Evolutionary conservation across 202 grass and related monocot genomes (phyloP), one percentile per base, ranked within the genome.

Genomic region (Carex sylvatica): DNA sequence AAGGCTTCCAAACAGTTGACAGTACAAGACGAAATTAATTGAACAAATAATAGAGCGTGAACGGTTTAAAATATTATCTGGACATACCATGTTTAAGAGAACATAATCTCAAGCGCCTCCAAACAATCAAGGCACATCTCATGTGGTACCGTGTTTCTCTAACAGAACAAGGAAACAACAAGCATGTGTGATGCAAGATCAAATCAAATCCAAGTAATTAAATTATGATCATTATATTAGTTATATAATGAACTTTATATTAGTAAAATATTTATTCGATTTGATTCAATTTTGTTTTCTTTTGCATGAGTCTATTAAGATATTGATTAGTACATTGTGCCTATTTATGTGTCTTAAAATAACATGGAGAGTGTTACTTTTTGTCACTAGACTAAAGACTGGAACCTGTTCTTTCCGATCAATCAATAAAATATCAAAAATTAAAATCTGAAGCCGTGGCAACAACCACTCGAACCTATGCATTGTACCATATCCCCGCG

Each of bases 111-210:
- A 16, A 66, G 26, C 28, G 14, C 12, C 63, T 33, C 0, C 19
- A 9, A 65, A 65, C 63, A 65, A 35, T 33, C 4, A 66, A 66
- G 30, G 14, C 26, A 66, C 11, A 33, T 66, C 24, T 35, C 63
- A 66, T 66, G 24, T 78, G 53, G 28, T 78, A 31, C 44, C 19
- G 22, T 33, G 0, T 78, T 78, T 6, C 73, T 78, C 49, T 19
- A 15, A 74, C 24, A 58, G 23, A 28, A 78, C 73, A 78, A 58
- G 73, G 15, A 78, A 56, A 78, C 20, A 52, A 78, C 13, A 35
- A 51, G 46, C 73, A 78, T 19, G 47, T 78, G 46, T 78, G 61
- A 28, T 64, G 61, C 24, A 28, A 28, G 61, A 30, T 28, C 3
- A 64, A 64, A 24, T 46, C 61, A 64, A 64, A 64, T 64, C 20